Conservation (phyloP, 495 filamentous ascomycete genomes). For the Trichoderma orchidacearum region DNA sequence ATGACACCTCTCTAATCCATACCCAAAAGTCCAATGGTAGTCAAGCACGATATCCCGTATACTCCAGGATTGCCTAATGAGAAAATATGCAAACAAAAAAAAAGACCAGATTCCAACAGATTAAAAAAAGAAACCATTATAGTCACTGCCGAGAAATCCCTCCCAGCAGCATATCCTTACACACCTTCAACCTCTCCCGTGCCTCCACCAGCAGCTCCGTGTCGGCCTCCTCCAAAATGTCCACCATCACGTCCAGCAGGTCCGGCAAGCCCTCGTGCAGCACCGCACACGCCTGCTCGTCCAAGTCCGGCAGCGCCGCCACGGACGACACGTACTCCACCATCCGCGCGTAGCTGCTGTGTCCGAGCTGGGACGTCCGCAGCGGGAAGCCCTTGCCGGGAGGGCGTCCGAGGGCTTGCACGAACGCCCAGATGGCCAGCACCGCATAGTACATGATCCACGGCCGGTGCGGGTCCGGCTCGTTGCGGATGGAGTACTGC, state of each 20-base stretch:
- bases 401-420: constrained; percentile 46
- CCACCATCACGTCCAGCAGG: constrained; percentile 25
- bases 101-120: too few species aligned
- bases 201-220: constrained; percentile 32
- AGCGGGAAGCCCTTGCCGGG: constrained; percentile 35
- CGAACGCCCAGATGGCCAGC: constrained; percentile 87
- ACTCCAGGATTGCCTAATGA: too few species aligned
- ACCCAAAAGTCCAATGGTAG: too few species aligned
- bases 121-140: not conserved
- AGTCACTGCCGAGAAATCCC: not conserved
- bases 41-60: too few species aligned
- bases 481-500: constrained; percentile 68
- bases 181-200: constrained; percentile 20
- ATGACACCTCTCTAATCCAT: too few species aligned
- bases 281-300: constrained; percentile 13
- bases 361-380: constrained; percentile 7
- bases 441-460: constrained; percentile 95
- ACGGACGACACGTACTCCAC: constrained; percentile 28
- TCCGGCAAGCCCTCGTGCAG: constrained; percentile 28
- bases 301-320: constrained; percentile 22
- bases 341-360: constrained; percentile 16
- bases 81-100: not conserved
- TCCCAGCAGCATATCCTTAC: constrained; percentile 26
- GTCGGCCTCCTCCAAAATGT: constrained; percentile 26
- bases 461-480: constrained; percentile 79